These are phyloP conservation scores for Zymoseptoria passerinii DNA, from an alignment of 2,329 filamentous ascomycete species.

Conservation along the genomic window DNA sequence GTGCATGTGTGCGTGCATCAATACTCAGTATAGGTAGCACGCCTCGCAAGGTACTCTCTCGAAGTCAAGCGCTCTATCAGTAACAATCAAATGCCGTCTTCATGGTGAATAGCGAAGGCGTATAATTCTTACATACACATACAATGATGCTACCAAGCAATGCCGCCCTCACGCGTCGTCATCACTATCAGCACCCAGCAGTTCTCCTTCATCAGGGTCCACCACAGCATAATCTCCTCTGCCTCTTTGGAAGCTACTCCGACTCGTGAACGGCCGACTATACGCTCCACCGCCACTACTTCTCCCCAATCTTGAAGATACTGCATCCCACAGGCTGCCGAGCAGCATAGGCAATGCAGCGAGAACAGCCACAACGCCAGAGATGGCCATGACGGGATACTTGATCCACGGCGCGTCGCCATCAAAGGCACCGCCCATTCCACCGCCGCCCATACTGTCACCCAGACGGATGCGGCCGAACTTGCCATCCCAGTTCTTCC, in stretches of 20 bases:
- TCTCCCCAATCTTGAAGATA: conserved; percentile 43
- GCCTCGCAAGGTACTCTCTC: no score
- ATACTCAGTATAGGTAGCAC: no score
- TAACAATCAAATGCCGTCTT: background rate
- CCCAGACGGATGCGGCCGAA: conserved; percentile 86
- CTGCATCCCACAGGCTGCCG: conserved; percentile 63
- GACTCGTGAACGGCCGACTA: conserved; percentile 67
- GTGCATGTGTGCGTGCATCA: no score
- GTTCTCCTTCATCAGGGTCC: conserved; percentile 87
- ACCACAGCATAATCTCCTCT: conserved; percentile 82
- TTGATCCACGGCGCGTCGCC: conserved; percentile 69
- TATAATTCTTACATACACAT: background rate
- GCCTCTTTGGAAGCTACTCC: conserved; percentile 80
- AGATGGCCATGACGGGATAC: conserved; percentile 54
- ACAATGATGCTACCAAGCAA: background rate
- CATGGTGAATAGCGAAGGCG: background rate
- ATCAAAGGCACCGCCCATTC: conserved; percentile 45
- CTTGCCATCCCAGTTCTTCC: conserved; percentile 74
- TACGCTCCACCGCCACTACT: conserved; percentile 45
- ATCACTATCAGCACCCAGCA: conserved; percentile 77
- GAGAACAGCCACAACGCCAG: conserved; percentile 47
- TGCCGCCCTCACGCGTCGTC: conserved; percentile 56
- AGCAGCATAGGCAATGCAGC: conserved; percentile 57
- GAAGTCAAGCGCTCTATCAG: background rate
- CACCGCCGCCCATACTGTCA: conserved; percentile 41